Evolutionary conservation across 805 yeast species (phyloP), one percentile per base, ranked within the genome.

Genomic region (Monosporozyma siamensis): DNA sequence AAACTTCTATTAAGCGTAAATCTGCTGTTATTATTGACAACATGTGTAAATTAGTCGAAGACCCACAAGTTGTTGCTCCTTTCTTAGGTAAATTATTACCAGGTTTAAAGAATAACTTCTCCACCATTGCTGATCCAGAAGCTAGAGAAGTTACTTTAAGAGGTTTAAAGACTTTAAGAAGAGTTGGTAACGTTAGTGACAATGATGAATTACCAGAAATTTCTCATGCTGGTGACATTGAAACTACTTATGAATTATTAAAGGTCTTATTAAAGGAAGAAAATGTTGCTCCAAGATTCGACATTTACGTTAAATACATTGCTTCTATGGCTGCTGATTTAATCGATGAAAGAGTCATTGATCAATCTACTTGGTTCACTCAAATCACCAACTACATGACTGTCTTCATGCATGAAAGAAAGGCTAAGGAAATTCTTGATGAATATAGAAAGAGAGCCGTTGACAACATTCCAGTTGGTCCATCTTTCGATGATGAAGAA

Each of bases 11-110:
- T 79, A 92, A 92, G 85, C 89, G 99, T 80, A 92, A 92, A 79
- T 83, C 97, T 65, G 98, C 98, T 59, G 98, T 92, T 68, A 92
- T 92, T 72, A 84, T 90, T 64, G 99, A 92, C 72, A 92, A 92
- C 95, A 92, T 92, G 99, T 92, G 98, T 85, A 92, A 92, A 75
- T 86, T 92, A 72, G 99, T 92, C 76, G 98, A 92, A 69, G 98
- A 92, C 70, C 98, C 98, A 61, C 97, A 92, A 77, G 94, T 92
- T 67, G 95, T 92, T 73, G 99, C 97, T 77, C 98, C 99, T 57
- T 92, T 92, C 86, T 75, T 92, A 82, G 75, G 77, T 72, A 84
- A 82, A 68, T 80, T 92, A 65, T 83, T 87, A 77, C 99, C 99
- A 68, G 85, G 96, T 65, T 78, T 92, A 72, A 86, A 86, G 81